phyloP scores from a whole-genome alignment of 2,329 filamentous ascomycete genomes.

The Fusarium heterosporum region DNA sequence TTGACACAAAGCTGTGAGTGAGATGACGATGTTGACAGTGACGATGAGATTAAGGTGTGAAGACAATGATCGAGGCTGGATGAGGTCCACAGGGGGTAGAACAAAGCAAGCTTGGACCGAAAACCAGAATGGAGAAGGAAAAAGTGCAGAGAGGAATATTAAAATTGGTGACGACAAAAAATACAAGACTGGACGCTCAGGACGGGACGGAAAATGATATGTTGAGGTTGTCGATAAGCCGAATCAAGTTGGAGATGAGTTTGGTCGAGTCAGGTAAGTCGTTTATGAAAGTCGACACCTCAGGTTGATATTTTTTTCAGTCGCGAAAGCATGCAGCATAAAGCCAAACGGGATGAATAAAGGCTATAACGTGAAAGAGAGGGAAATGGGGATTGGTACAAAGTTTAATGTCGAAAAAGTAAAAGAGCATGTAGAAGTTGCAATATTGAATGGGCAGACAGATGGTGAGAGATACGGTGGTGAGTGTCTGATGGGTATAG shows the following conservation, averaged over 20 bases:
- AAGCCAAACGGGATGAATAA: conserved; percentile 8
- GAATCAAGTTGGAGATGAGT: conserved; percentile 7
- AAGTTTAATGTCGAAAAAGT: background rate
- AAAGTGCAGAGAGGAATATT: background rate
- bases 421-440: background rate
- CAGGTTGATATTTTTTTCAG: conserved; percentile 33
- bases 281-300: conserved; percentile 35
- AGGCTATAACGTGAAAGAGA: background rate
- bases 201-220: background rate
- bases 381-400: background rate
- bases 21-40: conserved; percentile 7
- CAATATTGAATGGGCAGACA: background rate
- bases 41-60: conserved; percentile 1
- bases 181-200: conserved; percentile 21
- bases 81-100: conserved; percentile 8
- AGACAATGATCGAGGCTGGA: background rate
- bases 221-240: conserved; percentile 8
- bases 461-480: background rate
- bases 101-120: conserved; percentile 14
- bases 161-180: conserved; percentile 13
- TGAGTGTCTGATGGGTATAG: conserved; percentile 9
- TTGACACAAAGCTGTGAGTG: conserved; percentile 20
- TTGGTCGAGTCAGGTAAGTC: conserved; percentile 20
- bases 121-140: background rate
- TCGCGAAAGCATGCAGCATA: conserved; percentile 21